A percentile compares a stretch with the other conserved stretches of the same genome.
Evolutionary conservation across 2,329 filamentous ascomycete species (phyloP).

Genomic region (Fusarium domesticum): DNA sequence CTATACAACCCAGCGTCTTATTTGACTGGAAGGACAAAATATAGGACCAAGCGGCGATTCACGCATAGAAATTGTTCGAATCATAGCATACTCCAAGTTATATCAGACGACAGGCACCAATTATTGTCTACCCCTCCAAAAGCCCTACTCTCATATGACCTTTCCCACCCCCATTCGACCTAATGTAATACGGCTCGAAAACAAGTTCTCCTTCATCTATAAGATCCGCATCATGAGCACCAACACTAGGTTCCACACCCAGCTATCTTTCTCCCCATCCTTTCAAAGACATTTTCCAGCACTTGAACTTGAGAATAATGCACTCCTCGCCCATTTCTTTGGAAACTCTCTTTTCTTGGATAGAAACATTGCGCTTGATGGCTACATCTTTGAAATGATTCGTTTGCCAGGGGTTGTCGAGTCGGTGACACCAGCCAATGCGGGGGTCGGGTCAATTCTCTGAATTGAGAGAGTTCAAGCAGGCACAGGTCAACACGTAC

Average conservation of each 20-base stretch:
- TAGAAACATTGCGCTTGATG: neutral
- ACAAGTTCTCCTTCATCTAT: neutral
- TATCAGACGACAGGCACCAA: no score
- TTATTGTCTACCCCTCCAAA: neutral
- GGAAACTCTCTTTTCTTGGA: constrained; percentile 2
- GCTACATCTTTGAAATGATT: constrained; percentile 18
- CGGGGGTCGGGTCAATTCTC: no score
- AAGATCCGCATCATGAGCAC: neutral
- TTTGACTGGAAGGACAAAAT: no score
- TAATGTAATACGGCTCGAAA: constrained; percentile 12
- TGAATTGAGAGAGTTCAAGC: no score
- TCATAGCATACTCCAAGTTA: no score
- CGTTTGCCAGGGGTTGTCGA: constrained; percentile 10
- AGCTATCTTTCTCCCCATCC: neutral
- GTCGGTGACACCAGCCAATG: no score
- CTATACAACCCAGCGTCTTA: no score
- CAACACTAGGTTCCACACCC: neutral
- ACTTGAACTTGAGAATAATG: constrained; percentile 8
- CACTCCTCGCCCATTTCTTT: constrained; percentile 10
- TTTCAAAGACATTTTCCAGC: constrained; percentile 2
- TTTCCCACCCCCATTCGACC: constrained; percentile 10
- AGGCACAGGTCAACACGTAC: constrained; percentile 28
- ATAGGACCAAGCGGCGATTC: no score
- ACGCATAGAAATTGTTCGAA: no score
- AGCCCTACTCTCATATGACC: constrained; percentile 20